phyloP scores from a whole-genome alignment of 2,329 filamentous ascomycete genomes.

The Helotiales sp. region DNA sequence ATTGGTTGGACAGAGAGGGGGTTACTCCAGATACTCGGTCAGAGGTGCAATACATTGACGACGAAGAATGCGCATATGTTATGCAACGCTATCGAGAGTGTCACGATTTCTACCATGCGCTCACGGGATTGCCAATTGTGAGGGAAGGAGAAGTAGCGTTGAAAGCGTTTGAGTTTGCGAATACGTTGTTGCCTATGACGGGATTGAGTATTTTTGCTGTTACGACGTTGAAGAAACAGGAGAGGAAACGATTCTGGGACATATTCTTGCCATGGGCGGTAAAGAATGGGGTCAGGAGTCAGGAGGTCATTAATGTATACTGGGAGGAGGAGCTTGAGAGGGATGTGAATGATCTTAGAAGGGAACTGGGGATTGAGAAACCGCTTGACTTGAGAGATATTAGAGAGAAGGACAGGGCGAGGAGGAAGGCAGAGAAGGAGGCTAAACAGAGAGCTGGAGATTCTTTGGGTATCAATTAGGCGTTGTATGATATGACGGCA shows the following conservation, averaged over 20 bases:
- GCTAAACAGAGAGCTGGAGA: conserved; percentile 35
- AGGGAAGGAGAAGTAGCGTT: conserved; percentile 97
- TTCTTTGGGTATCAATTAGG: conserved; percentile 30
- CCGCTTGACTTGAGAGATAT: conserved; percentile 84
- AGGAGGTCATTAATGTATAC: conserved; percentile 92
- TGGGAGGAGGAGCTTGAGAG: conserved; percentile 94
- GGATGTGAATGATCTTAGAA: conserved; percentile 74
- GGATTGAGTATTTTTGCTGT: conserved; percentile 78
- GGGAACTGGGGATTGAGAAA: conserved; percentile 77
- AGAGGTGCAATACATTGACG: conserved; percentile 84
- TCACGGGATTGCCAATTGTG: conserved; percentile 86
- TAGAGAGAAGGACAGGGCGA: conserved; percentile 67
- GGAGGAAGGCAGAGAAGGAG: conserved; percentile 65
- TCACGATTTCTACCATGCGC: conserved; percentile 96
- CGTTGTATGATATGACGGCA: conserved; percentile 2
- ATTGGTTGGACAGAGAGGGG: conserved; percentile 91
- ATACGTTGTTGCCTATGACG: conserved; percentile 93
- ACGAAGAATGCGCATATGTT: conserved; percentile 95
- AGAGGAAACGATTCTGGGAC: conserved; percentile 66
- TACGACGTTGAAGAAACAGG: conserved; percentile 60
- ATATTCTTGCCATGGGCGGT: conserved; percentile 91
- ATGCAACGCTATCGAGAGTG: conserved; percentile 98
- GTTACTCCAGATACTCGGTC: conserved; percentile 89
- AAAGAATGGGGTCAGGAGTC: conserved; percentile 71
- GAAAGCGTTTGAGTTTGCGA: conserved; percentile 96